Evolutionary conservation across 2,329 filamentous ascomycete species (phyloP).

Genomic region (Sclerotinia subarctica): DNA sequence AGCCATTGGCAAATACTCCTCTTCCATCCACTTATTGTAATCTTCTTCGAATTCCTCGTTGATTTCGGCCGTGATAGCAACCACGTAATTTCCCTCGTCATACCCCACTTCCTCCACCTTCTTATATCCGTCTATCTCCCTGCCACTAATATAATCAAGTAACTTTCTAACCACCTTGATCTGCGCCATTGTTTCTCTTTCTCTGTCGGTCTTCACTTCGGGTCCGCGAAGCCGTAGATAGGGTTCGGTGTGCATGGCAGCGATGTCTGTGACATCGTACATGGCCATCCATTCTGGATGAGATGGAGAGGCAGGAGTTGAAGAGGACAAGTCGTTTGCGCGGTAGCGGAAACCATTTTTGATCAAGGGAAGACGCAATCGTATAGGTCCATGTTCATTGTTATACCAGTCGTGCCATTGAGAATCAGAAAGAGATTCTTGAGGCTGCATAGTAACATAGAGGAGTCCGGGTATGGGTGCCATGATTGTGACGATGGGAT

Average conservation of each 20-base stretch:
- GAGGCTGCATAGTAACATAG: constrained; percentile 83
- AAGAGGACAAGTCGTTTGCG: constrained; percentile 53
- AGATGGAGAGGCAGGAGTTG: constrained; percentile 33
- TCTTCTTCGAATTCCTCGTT: constrained; percentile 54
- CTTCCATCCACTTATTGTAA: constrained; percentile 65
- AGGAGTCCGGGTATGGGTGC: constrained; percentile 59
- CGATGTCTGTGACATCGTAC: constrained; percentile 78
- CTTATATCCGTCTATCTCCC: constrained; percentile 54
- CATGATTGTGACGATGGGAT: constrained; percentile 6
- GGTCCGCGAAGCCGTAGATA: constrained; percentile 65
- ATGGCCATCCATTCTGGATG: constrained; percentile 71
- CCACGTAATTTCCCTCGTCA: constrained; percentile 57
- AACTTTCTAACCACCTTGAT: constrained; percentile 68
- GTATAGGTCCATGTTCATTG: constrained; percentile 83
- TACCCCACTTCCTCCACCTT: constrained; percentile 59
- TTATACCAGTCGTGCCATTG: constrained; percentile 94
- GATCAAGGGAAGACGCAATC: constrained; percentile 72
- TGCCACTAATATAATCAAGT: constrained; percentile 62
- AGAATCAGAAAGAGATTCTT: constrained; percentile 54
- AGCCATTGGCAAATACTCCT: constrained; percentile 72
- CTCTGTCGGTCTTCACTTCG: constrained; percentile 54
- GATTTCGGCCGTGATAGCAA: constrained; percentile 56
- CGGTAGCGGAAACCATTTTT: constrained; percentile 76
- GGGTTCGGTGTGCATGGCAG: constrained; percentile 63
- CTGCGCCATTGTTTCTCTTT: constrained; percentile 59